Base-by-base conservation (phyloP, 345 rosid species). In the Triadica sebifera region DNA sequence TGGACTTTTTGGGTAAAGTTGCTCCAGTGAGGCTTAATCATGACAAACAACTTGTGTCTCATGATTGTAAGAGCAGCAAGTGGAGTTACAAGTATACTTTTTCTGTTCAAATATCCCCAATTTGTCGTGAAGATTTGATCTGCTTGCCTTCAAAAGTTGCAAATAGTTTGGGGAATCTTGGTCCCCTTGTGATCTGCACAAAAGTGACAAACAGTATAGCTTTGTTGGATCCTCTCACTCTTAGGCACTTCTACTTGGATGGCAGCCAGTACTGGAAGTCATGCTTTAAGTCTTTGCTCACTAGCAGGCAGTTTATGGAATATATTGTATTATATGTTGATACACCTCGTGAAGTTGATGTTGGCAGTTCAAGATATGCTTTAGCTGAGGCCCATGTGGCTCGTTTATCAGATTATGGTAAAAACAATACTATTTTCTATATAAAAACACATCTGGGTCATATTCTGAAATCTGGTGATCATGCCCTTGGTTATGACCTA, bases 251-350 rank as follows among this genome's bases (percentile, higher is more conserved):
- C 19, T 84, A 76, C 67, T 73, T 89, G 83, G 90, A 81, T 41
- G 79, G 86, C 0, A 85, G 85, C 1, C 89, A 87, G 85, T 87
- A 89, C 46, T 89, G 79, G 77, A 80, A 86, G 63, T 41, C 84
- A 4, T 75, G 84, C 7, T 89, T 89, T 53, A 64, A 75, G 66
- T 81, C 89, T 71, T 70, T 87, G 12, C 81, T 85, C 16, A 77
- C 84, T 8, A 86, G 89, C 60, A 81, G 87, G 70, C 92, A 87
- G n/a, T 86, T 89, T 58, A 87, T 85, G 47, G 86, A 85, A 79
- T 89, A 87, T 80, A 75, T 85, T 75, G 90, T 89, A 47, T 81
- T 85, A 12, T 86, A 87, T 66, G 79, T 87, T 25, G 92, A 88
- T 1, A 73, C 79, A 20, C 49, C 81, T 59, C 64, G 75, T 24